phyloP scores from a whole-genome alignment of 306 rosid genomes.

The Trifolium dubium region DNA sequence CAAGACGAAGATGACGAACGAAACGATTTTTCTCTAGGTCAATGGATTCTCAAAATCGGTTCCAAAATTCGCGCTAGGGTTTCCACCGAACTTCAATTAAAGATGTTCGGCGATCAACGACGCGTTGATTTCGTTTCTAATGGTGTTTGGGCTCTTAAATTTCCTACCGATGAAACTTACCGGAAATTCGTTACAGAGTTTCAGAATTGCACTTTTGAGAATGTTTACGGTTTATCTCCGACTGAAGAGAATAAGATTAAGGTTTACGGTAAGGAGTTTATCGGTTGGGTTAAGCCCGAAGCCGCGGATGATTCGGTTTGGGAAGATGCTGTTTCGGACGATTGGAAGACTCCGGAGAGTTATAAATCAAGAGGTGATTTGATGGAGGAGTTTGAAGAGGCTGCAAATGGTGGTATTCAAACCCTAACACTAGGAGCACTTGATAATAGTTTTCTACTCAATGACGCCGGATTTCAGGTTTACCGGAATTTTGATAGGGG shows the following conservation, averaged over 20 bases:
- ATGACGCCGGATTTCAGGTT: slow-evolving; percentile 74
- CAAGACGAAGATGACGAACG: slow-evolving; percentile 46
- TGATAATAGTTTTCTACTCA: slow-evolving; percentile 85
- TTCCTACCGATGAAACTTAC: slow-evolving; percentile 66
- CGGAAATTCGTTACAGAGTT: slow-evolving; percentile 74
- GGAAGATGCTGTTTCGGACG: slow-evolving; percentile 66
- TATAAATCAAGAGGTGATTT: slow-evolving; percentile 53
- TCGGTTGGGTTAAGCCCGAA: slow-evolving; percentile 90
- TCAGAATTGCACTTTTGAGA: slow-evolving; percentile 73
- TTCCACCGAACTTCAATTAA: slow-evolving; percentile 81
- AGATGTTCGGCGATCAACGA: slow-evolving; percentile 84
- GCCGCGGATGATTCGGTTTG: slow-evolving; percentile 85
- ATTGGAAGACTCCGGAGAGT: slow-evolving; percentile 45
- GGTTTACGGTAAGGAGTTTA: slow-evolving; percentile 84
- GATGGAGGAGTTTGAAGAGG: slow-evolving; percentile 86
- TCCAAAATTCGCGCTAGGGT: slow-evolving; percentile 76
- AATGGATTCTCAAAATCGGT: slow-evolving; percentile 67
- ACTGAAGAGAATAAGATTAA: slow-evolving; percentile 80
- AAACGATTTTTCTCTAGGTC: too few relatives aligned
- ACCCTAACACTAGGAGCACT: slow-evolving; percentile 81
- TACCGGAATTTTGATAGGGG: slow-evolving; percentile 70
- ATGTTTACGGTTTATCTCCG: slow-evolving; percentile 64
- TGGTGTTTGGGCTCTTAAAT: slow-evolving; percentile 92
- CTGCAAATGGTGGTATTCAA: slow-evolving; percentile 81
- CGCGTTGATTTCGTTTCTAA: slow-evolving; percentile 79